Evolutionary conservation across 2,329 filamentous ascomycete genomes (phyloP).

Genomic region (Pseudocercospora cruenta): DNA sequence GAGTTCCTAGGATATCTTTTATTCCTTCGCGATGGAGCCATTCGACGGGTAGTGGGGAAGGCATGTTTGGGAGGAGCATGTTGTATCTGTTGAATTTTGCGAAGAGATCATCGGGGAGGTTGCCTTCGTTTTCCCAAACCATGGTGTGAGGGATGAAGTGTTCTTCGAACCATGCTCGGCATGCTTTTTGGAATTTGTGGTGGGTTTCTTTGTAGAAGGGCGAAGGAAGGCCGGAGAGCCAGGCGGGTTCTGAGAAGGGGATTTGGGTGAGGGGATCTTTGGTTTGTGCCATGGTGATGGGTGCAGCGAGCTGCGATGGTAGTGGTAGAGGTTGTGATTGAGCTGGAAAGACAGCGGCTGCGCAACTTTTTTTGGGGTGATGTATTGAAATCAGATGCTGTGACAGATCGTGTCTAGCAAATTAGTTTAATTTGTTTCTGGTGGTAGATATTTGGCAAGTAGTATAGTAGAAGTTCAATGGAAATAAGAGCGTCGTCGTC

Average conservation of each 20-base stretch:
- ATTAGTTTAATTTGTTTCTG: neutral
- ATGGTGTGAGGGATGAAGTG: conserved; percentile 28
- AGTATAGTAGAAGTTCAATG: neutral
- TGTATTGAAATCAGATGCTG: neutral
- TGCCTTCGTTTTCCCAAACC: conserved; percentile 29
- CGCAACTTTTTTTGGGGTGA: neutral
- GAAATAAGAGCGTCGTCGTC: neutral
- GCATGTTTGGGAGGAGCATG: conserved; percentile 71
- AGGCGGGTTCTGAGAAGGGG: conserved; percentile 29
- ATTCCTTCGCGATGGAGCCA: conserved; percentile 70
- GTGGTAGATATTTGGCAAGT: neutral
- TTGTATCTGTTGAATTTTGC: conserved; percentile 64
- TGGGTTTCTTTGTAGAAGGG: conserved; percentile 29
- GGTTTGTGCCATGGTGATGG: neutral
- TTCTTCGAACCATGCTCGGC: conserved; percentile 30
- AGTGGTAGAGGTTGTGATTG: neutral
- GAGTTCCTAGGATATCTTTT: conserved; percentile 66
- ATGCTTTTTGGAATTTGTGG: conserved; percentile 27
- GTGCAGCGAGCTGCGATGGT: neutral
- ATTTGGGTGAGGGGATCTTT: conserved; percentile 22
- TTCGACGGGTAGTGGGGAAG: conserved; percentile 67
- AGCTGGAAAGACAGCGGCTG: neutral
- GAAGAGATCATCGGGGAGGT: conserved; percentile 63
- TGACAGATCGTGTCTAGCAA: neutral
- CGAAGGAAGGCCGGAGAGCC: conserved; percentile 26